These are phyloP conservation scores for Cajanus cajan DNA, from an alignment of 306 rosid species.

Conservation along the genomic window DNA sequence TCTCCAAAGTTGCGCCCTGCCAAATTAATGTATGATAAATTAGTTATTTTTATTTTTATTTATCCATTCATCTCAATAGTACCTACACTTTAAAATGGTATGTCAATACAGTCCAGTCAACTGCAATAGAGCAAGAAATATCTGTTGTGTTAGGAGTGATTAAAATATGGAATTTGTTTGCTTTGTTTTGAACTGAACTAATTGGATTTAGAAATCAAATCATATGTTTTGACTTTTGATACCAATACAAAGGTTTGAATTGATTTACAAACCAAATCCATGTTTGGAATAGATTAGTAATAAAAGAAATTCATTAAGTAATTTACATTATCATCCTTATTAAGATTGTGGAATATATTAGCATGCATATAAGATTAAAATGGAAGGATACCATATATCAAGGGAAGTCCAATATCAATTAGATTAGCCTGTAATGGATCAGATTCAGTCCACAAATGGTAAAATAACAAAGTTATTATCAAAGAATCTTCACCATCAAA, in stretches of 20 bases:
- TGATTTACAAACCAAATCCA: slow-evolving; percentile 11
- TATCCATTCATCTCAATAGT: slow-evolving; percentile 6
- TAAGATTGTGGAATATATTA: neutral
- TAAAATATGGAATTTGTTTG: slow-evolving; percentile 18
- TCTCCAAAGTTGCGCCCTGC: slow-evolving; percentile 96
- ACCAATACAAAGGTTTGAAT: neutral
- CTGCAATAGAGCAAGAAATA: slow-evolving; percentile 17
- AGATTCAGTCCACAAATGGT: neutral
- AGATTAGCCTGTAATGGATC: neutral
- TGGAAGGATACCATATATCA: neutral
- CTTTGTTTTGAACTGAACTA: neutral
- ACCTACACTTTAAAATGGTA: neutral
- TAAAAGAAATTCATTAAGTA: neutral
- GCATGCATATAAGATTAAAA: neutral
- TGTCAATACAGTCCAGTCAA: slow-evolving; percentile 20
- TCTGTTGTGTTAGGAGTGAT: neutral
- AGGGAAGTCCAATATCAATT: neutral
- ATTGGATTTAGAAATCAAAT: slow-evolving; percentile 2
- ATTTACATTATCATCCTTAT: slow-evolving; percentile 8
- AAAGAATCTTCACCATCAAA: neutral
- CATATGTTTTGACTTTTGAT: neutral
- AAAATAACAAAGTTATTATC: neutral
- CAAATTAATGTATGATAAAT: slow-evolving; percentile 29
- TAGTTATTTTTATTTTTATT: slow-evolving; percentile 1
- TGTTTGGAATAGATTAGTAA: neutral